A percentile compares a stretch with the other conserved stretches of the same genome.
Conservation (phyloP, 345 rosid species). For the Brassica cretica region DNA sequence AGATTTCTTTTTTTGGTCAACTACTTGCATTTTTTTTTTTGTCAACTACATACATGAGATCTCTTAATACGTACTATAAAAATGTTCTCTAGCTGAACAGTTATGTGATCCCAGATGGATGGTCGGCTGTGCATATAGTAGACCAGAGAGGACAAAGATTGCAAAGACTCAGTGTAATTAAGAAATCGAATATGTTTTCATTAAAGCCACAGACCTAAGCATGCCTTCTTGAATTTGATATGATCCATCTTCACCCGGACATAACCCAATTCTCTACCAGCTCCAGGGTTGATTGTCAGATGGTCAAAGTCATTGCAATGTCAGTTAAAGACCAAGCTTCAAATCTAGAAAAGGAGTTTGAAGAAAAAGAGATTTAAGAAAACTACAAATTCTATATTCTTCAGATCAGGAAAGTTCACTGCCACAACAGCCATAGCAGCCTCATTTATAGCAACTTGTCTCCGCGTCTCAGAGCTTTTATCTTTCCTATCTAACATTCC, state of each 20-base stretch:
- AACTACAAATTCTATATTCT: slow-evolving; percentile 80
- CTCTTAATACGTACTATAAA: too few species aligned
- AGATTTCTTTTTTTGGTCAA: too few species aligned
- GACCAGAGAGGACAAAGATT: slow-evolving; percentile 1
- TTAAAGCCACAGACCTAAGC: slow-evolving; percentile 51
- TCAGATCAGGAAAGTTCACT: slow-evolving; percentile 87
- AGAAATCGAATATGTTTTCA: background rate
- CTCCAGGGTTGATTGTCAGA: slow-evolving; percentile 90
- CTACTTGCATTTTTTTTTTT: too few species aligned
- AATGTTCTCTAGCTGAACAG: too few species aligned
- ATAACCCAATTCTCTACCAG: slow-evolving; percentile 87
- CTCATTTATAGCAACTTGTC: slow-evolving; percentile 93
- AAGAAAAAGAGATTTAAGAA: slow-evolving; percentile 17
- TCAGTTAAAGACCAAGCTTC: slow-evolving; percentile 6
- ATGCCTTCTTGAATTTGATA: slow-evolving; percentile 70
- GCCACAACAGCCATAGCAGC: slow-evolving; percentile 96
- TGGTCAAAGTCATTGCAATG: slow-evolving; percentile 39
- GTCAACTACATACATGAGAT: too few species aligned
- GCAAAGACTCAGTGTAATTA: slow-evolving; percentile 10
- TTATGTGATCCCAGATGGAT: too few species aligned
- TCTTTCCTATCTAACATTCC: slow-evolving; percentile 87
- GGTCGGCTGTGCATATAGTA: background rate
- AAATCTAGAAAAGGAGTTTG: background rate
- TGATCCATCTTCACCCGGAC: slow-evolving; percentile 77
- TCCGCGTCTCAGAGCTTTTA: slow-evolving; percentile 74